These are phyloP conservation scores for Tilletia setariae DNA, from an alignment of 1,284 basidiomycete species.

Conservation along the genomic window DNA sequence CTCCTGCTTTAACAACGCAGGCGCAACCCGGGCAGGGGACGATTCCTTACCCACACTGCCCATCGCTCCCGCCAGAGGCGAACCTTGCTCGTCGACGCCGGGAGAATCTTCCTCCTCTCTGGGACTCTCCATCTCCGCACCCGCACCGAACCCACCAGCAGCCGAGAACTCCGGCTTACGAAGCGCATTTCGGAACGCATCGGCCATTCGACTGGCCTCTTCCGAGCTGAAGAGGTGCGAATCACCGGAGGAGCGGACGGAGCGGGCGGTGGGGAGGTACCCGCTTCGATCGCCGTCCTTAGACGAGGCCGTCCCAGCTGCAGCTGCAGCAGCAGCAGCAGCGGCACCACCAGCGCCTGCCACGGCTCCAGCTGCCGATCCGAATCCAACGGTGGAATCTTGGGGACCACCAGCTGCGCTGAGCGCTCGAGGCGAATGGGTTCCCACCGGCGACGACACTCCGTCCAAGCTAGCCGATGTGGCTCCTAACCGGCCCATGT, in stretches of 20 bases:
- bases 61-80: not conserved
- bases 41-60: not conserved
- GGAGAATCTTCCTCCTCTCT: not conserved
- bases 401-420: not conserved
- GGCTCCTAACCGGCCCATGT: conserved; percentile 28
- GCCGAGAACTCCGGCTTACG: conserved; percentile 34
- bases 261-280: not conserved
- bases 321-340: conserved; percentile 20
- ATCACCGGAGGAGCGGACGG: conserved; percentile 27
- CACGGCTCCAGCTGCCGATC: conserved; percentile 1
- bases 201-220: conserved; percentile 41
- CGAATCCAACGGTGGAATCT: not conserved
- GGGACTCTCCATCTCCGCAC: not conserved
- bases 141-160: conserved; percentile 23
- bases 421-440: not conserved
- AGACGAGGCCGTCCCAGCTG: conserved; percentile 3
- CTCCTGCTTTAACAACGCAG: conserved; percentile 32
- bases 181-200: conserved; percentile 40
- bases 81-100: conserved; percentile 16
- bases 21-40: conserved; percentile 23
- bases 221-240: conserved; percentile 36
- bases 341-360: conserved; percentile 12
- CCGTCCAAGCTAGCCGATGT: conserved; percentile 18
- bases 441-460: conserved; percentile 17
- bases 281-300: not conserved